Base-by-base conservation (phyloP, 148 eudicot genomes). In the Bassia scoparia region DNA sequence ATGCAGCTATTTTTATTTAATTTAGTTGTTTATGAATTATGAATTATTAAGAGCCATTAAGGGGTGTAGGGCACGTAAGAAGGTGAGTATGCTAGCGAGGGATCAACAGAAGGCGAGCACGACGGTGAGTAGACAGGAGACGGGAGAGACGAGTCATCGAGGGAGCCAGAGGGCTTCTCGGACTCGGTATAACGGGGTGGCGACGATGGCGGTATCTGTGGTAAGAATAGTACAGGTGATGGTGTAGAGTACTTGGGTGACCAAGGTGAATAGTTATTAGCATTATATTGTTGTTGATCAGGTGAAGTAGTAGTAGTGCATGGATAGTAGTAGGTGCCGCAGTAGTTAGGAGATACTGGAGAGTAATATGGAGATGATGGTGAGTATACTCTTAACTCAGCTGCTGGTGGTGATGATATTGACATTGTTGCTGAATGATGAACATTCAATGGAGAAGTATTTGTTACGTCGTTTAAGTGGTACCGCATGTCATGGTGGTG, bases 281-380 rank as follows among this genome's bases (percentile, higher is more conserved):
- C 26, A 1, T 3, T 46, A 23, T 34, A 0, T 11, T 27, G 11
- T 9, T 48, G 13, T 10, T 35, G 34, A 7, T 1, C 2, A 0
- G 37, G 1, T 3, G 34, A 14, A 59, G 20, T 13, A 27, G 16
- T 59, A 5, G 15, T 23, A 30, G 14, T n/a, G n/a, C n/a, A 33
- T 3, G 65, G 50, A 27, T 26, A 71, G 41, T 71, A 71, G 48
- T 71, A 71, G 16, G 24, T 9, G 7, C 65, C 65, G 29, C 74
- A 71, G 66, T 71, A 71, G n/a, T 71, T 58, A 33, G 74, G 74
- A 10, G 74, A 71, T 12, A 71, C 74, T 2, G 74, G 20, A 24
- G 65, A 71, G 74, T 71, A 71, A 54, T 14, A 71, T 4, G 74
- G 74, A 26, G 64, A 71, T 18, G 74, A 71, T 6, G 65, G 74